Percentiles rank a stretch among this genome's conserved stretches.
These are phyloP conservation scores for Catunica adiposa DNA, from an alignment of 2,329 filamentous ascomycete genomes.

Conservation along the genomic window DNA sequence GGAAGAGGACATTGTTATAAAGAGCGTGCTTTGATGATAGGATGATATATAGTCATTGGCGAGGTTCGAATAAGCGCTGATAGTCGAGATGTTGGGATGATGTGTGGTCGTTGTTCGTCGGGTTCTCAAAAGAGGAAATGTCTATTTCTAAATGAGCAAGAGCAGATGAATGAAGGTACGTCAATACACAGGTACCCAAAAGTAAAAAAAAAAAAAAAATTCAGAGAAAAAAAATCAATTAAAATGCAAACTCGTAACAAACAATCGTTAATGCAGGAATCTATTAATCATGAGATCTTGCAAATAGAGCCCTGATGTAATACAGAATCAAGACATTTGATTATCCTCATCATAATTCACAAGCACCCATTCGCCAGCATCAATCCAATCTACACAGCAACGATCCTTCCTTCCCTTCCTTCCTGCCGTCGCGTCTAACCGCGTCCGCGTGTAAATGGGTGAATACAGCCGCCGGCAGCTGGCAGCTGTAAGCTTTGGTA, in stretches of 20 bases:
- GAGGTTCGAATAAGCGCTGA: too few species aligned
- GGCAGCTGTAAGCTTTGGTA: too few species aligned
- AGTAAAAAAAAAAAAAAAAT: background rate
- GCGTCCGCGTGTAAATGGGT: conserved; percentile 10
- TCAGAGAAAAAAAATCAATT: background rate
- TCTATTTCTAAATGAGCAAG: too few species aligned
- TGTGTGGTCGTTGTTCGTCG: too few species aligned
- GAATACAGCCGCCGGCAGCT: background rate
- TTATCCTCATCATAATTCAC: background rate
- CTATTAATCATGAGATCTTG: too few species aligned
- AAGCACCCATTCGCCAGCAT: background rate
- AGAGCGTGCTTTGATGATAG: background rate
- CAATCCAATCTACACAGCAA: background rate
- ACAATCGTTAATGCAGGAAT: too few species aligned
- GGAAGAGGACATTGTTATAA: background rate
- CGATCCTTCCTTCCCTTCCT: background rate
- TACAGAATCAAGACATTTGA: background rate
- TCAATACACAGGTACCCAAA: background rate
- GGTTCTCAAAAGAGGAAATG: too few species aligned
- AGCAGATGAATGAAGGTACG: too few species aligned
- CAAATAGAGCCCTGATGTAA: too few species aligned
- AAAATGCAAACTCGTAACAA: background rate
- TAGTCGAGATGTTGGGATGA: too few species aligned
- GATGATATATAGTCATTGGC: too few species aligned
- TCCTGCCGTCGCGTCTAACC: background rate